Percentiles rank a stretch among this genome's conserved stretches.
Evolutionary conservation across 768 basidiomycete genomes (phyloP).

Genomic region (Boletus tomentosulus): DNA sequence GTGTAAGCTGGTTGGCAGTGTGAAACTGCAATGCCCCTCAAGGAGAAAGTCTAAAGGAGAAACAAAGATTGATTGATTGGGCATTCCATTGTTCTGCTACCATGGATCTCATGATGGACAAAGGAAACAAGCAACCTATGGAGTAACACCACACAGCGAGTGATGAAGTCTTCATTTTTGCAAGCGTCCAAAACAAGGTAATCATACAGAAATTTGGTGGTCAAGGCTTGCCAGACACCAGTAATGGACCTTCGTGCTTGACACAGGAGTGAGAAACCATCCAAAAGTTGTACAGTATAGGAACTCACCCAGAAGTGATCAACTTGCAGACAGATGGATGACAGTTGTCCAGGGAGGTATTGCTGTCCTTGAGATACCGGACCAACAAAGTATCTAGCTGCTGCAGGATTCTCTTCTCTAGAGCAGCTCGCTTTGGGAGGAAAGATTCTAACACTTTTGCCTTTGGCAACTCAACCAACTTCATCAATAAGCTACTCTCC

Average conservation of each 20-base stretch:
- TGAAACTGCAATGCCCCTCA: not conserved
- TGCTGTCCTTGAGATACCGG: too few relatives aligned
- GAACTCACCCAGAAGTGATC: not conserved
- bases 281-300: not conserved
- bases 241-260: not conserved
- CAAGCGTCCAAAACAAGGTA: not conserved
- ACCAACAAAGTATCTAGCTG: too few relatives aligned
- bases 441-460: too few relatives aligned
- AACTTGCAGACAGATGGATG: not conserved
- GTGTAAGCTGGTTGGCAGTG: not conserved
- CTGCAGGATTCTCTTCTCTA: too few relatives aligned
- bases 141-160: not conserved
- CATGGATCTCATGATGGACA: not conserved
- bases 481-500: too few relatives aligned
- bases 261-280: not conserved
- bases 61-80: not conserved
- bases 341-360: not conserved
- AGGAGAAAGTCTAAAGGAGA: not conserved
- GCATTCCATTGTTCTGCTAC: not conserved
- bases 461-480: too few relatives aligned
- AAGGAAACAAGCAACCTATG: not conserved
- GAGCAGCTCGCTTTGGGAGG: too few relatives aligned
- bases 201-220: not conserved
- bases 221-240: not conserved
- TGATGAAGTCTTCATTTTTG: not conserved